Evolutionary conservation across 2,329 filamentous ascomycete genomes (phyloP), one percentile per base, ranked within the genome.

Genomic region (Teratosphaeria viscida): DNA sequence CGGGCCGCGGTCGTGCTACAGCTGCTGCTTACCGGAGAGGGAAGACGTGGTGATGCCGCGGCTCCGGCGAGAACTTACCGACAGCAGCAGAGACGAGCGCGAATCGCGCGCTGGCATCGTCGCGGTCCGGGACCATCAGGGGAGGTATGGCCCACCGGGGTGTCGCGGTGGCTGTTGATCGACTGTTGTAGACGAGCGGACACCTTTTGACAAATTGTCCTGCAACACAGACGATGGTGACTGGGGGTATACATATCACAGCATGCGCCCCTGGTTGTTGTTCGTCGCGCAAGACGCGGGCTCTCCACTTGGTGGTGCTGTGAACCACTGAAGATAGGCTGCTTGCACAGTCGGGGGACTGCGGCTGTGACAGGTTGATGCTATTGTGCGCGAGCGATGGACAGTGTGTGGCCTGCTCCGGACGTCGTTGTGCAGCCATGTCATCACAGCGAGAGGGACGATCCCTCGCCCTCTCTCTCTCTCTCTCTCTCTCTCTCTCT

Each of bases 141-240:
- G 19, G 37, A 49, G 43, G n/a, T 26, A 49, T 49, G 16, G 43
- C 43, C 23, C 16, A n/a, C 43, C 37, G 16, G 37, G 37, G 12
- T 43, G 10, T 16, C 16, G 37, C 16, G n/a, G 43, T 49, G n/a
- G 19, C 19, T 19, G 43, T 23, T 49, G 43, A 19, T 23, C 16
- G 43, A 49, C 43, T 49, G n/a, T 49, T 26, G 27, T 16, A 11
- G 53, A 16, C 19, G 23, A 32, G 27, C 27, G 53, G 6, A 54
- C 27, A 11, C n/a, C 53, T 37, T 58, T 58, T 58, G 57, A 58
- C 57, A 58, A 58, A 58, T 58, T n/a, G 27, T 54, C 47, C 57
- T 26, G 56, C 35, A 52, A 43, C 29, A 49, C 56, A 57, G 56
- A 16, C 11, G 32, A 27, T 19, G 54, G 27, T 34, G n/a, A 49